phyloP scores from a whole-genome alignment of 768 basidiomycete species.

The Boletus vermiculosoides region DNA sequence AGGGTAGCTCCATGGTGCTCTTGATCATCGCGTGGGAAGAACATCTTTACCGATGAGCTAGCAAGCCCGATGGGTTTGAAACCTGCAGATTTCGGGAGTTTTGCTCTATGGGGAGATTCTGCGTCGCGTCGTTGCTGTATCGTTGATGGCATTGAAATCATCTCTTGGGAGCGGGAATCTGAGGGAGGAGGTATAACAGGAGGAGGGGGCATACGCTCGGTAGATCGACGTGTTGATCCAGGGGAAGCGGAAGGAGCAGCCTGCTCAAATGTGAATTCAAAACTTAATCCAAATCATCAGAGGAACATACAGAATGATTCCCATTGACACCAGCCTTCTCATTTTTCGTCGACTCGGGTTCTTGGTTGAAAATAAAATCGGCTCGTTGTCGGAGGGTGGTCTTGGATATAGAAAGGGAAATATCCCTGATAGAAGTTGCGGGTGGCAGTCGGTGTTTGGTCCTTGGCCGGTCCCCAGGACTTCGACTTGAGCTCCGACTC shows the following conservation, averaged over 20 bases:
- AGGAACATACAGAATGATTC: constrained; percentile 31
- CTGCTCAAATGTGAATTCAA: constrained; percentile 20
- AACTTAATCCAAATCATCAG: not conserved
- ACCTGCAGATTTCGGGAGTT: constrained; percentile 42
- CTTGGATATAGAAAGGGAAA: constrained; percentile 34
- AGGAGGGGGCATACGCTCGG: constrained; percentile 36
- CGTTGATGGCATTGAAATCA: constrained; percentile 4
- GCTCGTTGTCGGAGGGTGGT: constrained; percentile 24
- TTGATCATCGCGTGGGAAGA: constrained; percentile 83
- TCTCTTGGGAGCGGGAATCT: constrained; percentile 17
- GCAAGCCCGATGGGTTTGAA: constrained; percentile 67
- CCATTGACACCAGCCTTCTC: constrained; percentile 41
- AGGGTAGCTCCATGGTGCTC: constrained; percentile 37
- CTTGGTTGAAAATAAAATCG: constrained; percentile 20
- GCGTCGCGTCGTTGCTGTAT: constrained; percentile 16
- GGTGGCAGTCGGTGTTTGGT: constrained; percentile 65
- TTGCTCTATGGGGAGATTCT: constrained; percentile 22
- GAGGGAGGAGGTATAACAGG: constrained; percentile 22
- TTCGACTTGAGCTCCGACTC: constrained; percentile 51
- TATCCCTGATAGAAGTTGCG: constrained; percentile 39
- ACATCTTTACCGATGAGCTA: constrained; percentile 61
- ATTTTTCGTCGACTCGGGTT: constrained; percentile 31
- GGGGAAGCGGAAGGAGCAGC: constrained; percentile 20
- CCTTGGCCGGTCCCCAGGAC: constrained; percentile 50
- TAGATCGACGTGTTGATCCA: constrained; percentile 20